Evolutionary conservation across 2,329 filamentous ascomycete species (phyloP).

Genomic region (Fusarium torulosum): DNA sequence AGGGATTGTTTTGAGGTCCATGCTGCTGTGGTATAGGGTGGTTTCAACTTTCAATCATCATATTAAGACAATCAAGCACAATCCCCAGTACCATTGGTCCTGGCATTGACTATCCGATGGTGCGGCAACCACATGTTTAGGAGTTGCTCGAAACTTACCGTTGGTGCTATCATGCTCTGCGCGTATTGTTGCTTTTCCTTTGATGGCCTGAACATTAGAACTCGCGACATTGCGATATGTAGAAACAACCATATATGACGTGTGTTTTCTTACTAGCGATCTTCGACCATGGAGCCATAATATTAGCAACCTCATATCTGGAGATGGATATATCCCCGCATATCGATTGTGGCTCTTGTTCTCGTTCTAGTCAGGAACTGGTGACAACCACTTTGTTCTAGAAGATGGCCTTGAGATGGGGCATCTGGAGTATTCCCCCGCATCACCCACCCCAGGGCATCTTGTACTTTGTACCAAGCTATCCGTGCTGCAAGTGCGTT

Average conservation of each 20-base stretch:
- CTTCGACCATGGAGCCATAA: conserved; percentile 38
- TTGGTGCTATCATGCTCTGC: neutral
- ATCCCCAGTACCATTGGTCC: neutral
- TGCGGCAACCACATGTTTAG: neutral
- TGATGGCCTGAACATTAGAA: neutral
- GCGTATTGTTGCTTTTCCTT: neutral
- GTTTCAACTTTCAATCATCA: neutral
- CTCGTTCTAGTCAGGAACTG: conserved; percentile 46
- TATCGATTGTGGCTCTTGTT: conserved; percentile 36
- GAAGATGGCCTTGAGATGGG: conserved; percentile 46
- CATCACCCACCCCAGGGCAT: conserved; percentile 43
- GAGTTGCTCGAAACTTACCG: neutral
- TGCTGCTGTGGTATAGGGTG: conserved; percentile 24
- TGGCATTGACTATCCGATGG: neutral
- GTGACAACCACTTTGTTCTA: conserved; percentile 41
- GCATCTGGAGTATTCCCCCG: conserved; percentile 49
- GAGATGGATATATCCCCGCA: conserved; percentile 42
- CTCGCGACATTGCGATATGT: conserved; percentile 1
- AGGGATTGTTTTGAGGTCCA: conserved; percentile 1
- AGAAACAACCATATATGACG: conserved; percentile 6
- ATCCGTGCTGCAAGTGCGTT: conserved; percentile 50
- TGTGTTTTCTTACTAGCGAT: conserved; percentile 6
- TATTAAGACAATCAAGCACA: neutral
- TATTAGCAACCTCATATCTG: conserved; percentile 28
- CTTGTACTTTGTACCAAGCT: conserved; percentile 48